phyloP scores from a whole-genome alignment of 257 asterid genomes.

The Dorcoceras hygrometricum region DNA sequence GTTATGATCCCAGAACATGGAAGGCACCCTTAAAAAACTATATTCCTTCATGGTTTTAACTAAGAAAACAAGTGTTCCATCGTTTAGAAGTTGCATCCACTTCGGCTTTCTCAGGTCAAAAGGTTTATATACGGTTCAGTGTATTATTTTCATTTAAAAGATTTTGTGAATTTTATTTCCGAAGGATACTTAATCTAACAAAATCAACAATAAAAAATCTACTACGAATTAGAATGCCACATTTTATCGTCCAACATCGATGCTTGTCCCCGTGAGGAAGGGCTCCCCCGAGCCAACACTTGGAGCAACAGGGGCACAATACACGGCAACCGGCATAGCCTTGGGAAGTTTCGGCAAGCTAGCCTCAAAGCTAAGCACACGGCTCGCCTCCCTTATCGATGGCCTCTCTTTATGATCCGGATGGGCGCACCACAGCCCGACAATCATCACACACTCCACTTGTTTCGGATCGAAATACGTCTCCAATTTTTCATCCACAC shows the following conservation, averaged over 20 bases:
- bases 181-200: too few relatives aligned
- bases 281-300: conserved; percentile 23
- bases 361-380: conserved; percentile 33
- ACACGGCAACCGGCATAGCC: conserved; percentile 34
- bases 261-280: conserved; percentile 28
- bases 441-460: conserved; percentile 28
- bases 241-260: conserved; percentile 29
- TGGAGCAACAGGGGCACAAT: conserved; percentile 10
- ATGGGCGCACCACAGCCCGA: conserved; percentile 39
- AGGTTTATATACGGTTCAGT: too few relatives aligned
- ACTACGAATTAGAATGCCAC: too few relatives aligned
- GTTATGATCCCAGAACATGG: too few relatives aligned
- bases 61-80: too few relatives aligned
- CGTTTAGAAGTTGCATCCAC: too few relatives aligned
- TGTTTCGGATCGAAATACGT: conserved; percentile 29
- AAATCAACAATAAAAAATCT: too few relatives aligned
- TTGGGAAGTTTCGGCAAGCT: conserved; percentile 31
- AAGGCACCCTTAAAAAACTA: too few relatives aligned
- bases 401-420: conserved; percentile 34
- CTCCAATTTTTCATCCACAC: conserved; percentile 24
- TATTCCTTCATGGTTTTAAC: too few relatives aligned
- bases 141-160: too few relatives aligned
- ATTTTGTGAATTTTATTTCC: too few relatives aligned
- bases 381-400: conserved; percentile 39
- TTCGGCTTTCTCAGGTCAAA: too few relatives aligned